Base-by-base conservation (phyloP, 768 basidiomycete genomes). In the Calvatia gigantea region DNA sequence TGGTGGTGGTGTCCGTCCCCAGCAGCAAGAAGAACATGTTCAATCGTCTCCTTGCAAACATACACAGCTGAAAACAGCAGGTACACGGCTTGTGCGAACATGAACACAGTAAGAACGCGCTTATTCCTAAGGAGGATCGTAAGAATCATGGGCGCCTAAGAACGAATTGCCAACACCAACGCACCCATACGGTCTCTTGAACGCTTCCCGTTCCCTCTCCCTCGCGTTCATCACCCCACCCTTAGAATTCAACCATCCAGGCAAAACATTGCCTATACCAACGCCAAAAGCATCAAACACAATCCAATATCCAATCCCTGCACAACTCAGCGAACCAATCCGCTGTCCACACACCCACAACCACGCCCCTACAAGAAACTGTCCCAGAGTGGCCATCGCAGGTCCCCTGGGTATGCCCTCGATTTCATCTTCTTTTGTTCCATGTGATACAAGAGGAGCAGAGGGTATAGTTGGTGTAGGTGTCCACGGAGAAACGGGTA, bases 1-100 rank as follows among this genome's bases (percentile, higher is more conserved):
- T 72, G 70, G 55, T 87, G 86, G 62, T 90, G 89, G 62, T 89
- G 87, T 56, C 83, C 89, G 48, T 66, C 71, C 4, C 75, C 75
- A 2, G 82, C 80, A 44, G 85, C 85, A 39, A 98, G 76, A 14
- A 99, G 68, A 37, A 97, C 69, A 70, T 96, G 94, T 70, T 99
- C 96, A 3, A 98, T 78, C 0, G 94, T 90, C 77, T 99, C 97
- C 66, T 99, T 98, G 64, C 93, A 94, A 15, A 98, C 89, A 72
- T 98, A 99, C 2, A 98, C 88, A 0, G 92, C 85, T 0, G 94
- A 84, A 67, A 98, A 99, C 75, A 96, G 85, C 54, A 99, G 76
- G 70, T 97, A 98, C 11, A 99, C 90, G 8, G 85, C 84, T 64
- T 98, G 96, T 0, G 92, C 85, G 63, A 98, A 99, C 68, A 91